These are phyloP conservation scores for Drechslerella dactyloides DNA, from an alignment of 2,329 filamentous ascomycete genomes.

Conservation along the genomic window DNA sequence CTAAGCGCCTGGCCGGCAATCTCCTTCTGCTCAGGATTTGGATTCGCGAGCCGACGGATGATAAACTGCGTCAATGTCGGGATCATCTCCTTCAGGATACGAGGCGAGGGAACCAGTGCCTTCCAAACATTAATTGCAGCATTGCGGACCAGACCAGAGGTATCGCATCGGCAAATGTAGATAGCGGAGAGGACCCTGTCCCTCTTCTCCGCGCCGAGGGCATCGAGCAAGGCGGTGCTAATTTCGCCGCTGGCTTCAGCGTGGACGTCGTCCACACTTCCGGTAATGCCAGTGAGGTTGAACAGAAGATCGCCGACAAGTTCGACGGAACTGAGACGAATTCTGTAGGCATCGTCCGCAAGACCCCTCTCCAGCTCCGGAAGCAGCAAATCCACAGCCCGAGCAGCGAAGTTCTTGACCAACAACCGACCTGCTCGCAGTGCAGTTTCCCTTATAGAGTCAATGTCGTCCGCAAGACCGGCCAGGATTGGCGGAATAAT, in stretches of 20 bases:
- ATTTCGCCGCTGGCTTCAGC: constrained; percentile 76
- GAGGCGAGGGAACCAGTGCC: constrained; percentile 87
- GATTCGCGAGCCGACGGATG: constrained; percentile 89
- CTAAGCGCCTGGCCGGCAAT: constrained; percentile 97
- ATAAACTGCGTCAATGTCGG: constrained; percentile 94
- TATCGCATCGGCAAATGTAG: constrained; percentile 97
- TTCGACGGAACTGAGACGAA: constrained; percentile 97
- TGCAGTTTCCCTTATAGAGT: constrained; percentile 96
- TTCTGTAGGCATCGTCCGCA: constrained; percentile 96
- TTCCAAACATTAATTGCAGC: constrained; percentile 96
- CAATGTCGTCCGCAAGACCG: constrained; percentile 92
- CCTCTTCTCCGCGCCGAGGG: constrained; percentile 92
- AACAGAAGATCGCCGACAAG: constrained; percentile 95
- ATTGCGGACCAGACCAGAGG: constrained; percentile 84
- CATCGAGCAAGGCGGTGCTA: constrained; percentile 88
- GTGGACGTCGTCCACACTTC: constrained; percentile 72
- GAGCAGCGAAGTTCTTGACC: constrained; percentile 97
- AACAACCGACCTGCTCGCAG: constrained; percentile 89
- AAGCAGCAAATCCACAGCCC: constrained; percentile 89
- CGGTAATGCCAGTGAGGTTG: constrained; percentile 93
- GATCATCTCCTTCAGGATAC: constrained; percentile 91
- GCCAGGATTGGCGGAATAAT: constrained; percentile 95
- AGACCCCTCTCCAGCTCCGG: constrained; percentile 94
- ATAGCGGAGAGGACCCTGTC: constrained; percentile 97
- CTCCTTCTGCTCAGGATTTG: constrained; percentile 98